A percentile compares a stretch with the other conserved stretches of the same genome.
Conservation (phyloP, 192 early-diverging fungal genomes). For the Mortierella antarctica region DNA sequence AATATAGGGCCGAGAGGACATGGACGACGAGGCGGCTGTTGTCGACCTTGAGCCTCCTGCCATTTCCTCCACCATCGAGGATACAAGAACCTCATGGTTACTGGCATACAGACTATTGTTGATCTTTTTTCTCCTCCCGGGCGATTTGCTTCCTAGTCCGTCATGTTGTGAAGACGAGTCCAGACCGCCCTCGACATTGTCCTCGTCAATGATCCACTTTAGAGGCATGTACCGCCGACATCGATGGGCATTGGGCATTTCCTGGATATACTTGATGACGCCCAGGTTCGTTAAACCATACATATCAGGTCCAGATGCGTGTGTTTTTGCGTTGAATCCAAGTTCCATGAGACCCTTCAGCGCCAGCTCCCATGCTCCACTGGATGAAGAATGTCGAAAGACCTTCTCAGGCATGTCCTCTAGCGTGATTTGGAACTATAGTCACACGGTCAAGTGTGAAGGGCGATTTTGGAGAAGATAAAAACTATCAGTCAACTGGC, state of each 20-base stretch:
- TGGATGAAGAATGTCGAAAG: conserved; percentile 71
- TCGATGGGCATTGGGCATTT: conserved; percentile 56
- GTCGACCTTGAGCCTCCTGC: conserved; percentile 9
- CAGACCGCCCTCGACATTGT: conserved; percentile 7
- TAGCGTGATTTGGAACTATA: conserved; percentile 74
- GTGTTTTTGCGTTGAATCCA: conserved; percentile 74
- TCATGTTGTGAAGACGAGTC: conserved; percentile 1
- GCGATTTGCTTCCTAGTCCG: conserved; percentile 29
- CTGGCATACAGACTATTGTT: conserved; percentile 52
- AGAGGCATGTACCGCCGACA: conserved; percentile 52
- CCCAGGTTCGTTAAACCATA: conserved; percentile 73
- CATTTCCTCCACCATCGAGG: conserved; percentile 2
- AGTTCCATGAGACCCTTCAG: conserved; percentile 67
- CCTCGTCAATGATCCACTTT: conserved; percentile 51
- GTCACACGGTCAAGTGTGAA: background rate
- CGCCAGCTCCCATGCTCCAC: conserved; percentile 77
- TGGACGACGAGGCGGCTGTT: background rate
- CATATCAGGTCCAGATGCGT: conserved; percentile 79
- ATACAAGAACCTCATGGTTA: conserved; percentile 37
- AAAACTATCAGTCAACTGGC: background rate
- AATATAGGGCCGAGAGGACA: conserved; percentile 10
- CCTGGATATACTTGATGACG: conserved; percentile 79
- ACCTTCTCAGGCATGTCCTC: conserved; percentile 70
- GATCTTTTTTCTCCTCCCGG: conserved; percentile 42
- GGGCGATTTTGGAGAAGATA: background rate